Conservation (phyloP, 2,329 filamentous ascomycete genomes). For the Orbilia brochopaga region DNA sequence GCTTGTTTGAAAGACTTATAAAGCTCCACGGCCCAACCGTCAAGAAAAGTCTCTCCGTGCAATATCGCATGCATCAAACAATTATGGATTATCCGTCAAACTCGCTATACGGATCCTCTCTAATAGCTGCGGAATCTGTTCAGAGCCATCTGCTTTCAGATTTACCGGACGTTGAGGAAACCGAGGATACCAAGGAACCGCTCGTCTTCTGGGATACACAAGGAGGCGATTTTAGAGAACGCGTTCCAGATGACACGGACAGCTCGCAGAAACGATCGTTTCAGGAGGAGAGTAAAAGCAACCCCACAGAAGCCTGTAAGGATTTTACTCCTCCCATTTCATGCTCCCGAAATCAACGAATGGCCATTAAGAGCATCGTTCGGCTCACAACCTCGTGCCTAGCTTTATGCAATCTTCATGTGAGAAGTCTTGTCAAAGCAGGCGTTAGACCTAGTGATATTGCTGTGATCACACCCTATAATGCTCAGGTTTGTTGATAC, state of each 20-base stretch:
- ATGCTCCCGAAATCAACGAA: neutral
- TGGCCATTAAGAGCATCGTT: neutral
- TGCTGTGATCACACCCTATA: conserved; percentile 94
- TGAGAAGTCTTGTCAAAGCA: conserved; percentile 74
- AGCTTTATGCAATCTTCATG: conserved; percentile 64
- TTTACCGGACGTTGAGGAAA: conserved; percentile 74
- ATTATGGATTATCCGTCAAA: conserved; percentile 96
- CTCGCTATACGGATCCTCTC: conserved; percentile 80
- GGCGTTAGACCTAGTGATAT: conserved; percentile 84
- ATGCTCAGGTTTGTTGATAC: conserved; percentile 72
- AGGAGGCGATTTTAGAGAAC: conserved; percentile 88
- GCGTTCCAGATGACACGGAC: conserved; percentile 60
- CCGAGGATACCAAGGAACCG: conserved; percentile 85
- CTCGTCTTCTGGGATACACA: conserved; percentile 96
- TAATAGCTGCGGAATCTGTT: conserved; percentile 81
- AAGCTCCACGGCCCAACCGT: conserved; percentile 79
- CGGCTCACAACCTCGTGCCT: neutral
- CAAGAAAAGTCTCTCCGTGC: conserved; percentile 93
- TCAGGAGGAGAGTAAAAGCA: conserved; percentile 77
- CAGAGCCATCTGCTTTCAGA: conserved; percentile 76
- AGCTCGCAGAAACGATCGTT: neutral
- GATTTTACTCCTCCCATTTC: neutral
- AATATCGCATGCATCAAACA: conserved; percentile 96
- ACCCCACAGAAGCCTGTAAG: conserved; percentile 78
- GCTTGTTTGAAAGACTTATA: conserved; percentile 87